Conservation (phyloP, 2,329 filamentous ascomycete genomes). For the Pyrenochaeta sp. region DNA sequence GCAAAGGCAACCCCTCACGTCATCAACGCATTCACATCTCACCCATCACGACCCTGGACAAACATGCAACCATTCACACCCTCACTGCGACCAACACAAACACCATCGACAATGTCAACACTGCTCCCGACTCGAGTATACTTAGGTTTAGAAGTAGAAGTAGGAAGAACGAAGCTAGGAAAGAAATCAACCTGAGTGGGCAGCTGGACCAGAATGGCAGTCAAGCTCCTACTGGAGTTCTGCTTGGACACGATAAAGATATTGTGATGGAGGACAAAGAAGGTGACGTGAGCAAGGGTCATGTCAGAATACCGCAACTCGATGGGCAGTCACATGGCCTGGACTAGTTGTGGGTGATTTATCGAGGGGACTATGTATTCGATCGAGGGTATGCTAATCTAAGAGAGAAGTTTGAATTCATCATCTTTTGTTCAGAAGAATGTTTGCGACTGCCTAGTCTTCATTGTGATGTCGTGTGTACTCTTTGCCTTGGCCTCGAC, state of each 20-base stretch:
- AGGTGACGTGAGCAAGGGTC: not conserved
- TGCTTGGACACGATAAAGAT: not conserved
- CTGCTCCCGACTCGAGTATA: not conserved
- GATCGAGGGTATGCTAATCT: too few species aligned
- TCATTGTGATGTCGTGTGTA: too few species aligned
- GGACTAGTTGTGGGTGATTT: not conserved
- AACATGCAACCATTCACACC: not conserved
- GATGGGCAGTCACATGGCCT: not conserved
- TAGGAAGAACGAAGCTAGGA: not conserved
- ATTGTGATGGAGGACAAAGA: not conserved
- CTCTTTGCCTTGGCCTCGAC: too few species aligned
- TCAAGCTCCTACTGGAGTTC: not conserved
- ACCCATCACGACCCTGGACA: not conserved
- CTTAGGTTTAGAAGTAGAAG: not conserved
- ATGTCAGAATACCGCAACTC: not conserved
- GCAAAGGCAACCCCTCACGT: too few species aligned
- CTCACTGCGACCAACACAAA: not conserved
- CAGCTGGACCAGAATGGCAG: slow-evolving; percentile 7
- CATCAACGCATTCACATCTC: too few species aligned
- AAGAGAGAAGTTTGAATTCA: too few species aligned
- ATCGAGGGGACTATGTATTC: not conserved
- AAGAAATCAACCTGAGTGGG: slow-evolving; percentile 1
- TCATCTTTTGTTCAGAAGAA: too few species aligned
- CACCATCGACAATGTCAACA: not conserved
- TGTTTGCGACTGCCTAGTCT: too few species aligned